Evolutionary conservation across 805 yeast genomes (phyloP).

Genomic region (Tetrapisispora nanseiensis): DNA sequence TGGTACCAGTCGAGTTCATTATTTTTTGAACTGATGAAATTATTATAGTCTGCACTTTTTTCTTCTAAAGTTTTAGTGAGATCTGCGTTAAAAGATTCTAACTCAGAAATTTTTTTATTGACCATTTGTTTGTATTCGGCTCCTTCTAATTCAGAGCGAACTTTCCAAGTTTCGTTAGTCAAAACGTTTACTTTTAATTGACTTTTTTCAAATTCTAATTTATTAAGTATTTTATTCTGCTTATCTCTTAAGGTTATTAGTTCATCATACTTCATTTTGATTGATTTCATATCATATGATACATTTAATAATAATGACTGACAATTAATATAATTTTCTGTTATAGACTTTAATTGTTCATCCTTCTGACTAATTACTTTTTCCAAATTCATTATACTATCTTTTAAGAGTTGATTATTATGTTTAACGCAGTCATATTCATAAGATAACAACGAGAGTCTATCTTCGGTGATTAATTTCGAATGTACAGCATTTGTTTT

Average conservation of each 20-base stretch:
- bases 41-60: not conserved
- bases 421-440: conserved; percentile 32
- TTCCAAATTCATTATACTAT: conserved; percentile 34
- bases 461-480: conserved; percentile 41
- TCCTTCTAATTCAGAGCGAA: not conserved
- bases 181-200: not conserved
- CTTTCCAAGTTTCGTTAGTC: not conserved
- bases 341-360: conserved; percentile 35
- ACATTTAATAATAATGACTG: conserved; percentile 38
- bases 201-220: conserved; percentile 21
- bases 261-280: conserved; percentile 46
- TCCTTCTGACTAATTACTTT: conserved; percentile 39
- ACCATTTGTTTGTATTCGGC: conserved; percentile 12
- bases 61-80: not conserved
- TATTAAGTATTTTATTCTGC: conserved; percentile 47
- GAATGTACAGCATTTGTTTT: not conserved
- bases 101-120: not conserved
- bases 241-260: conserved; percentile 41
- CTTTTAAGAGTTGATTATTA: conserved; percentile 39
- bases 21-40: conserved; percentile 27
- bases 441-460: conserved; percentile 34
- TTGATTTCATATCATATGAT: conserved; percentile 37
- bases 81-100: not conserved
- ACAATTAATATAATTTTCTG: conserved; percentile 43
- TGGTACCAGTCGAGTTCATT: conserved; percentile 45